phyloP scores from a whole-genome alignment of 2,329 filamentous ascomycete species.

The Ophiognomonia clavigignenti-juglandacearum region DNA sequence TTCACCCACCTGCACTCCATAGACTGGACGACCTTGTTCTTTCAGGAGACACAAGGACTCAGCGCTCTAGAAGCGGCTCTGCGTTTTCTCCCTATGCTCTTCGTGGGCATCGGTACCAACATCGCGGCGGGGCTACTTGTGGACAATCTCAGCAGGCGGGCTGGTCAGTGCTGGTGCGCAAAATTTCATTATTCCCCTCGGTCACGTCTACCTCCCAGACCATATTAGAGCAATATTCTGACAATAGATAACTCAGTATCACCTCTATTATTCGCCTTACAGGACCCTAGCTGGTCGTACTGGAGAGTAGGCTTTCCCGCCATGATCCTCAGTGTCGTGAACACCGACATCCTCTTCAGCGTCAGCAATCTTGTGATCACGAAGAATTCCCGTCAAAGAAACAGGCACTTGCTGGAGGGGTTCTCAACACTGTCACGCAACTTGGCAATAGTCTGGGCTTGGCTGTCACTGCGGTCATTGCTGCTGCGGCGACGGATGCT shows the following conservation, averaged over 20 bases:
- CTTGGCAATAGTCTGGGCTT: constrained; percentile 51
- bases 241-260: not conserved
- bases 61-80: constrained; percentile 40
- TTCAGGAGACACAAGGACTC: constrained; percentile 41
- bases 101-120: constrained; percentile 11
- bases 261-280: constrained; percentile 44
- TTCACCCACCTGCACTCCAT: not conserved
- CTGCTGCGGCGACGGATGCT: constrained; percentile 37
- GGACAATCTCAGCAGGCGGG: constrained; percentile 33
- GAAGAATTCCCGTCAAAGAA: constrained; percentile 47
- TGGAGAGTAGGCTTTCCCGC: constrained; percentile 43
- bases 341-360: constrained; percentile 46
- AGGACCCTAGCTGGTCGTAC: constrained; percentile 41
- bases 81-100: constrained; percentile 37
- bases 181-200: not conserved
- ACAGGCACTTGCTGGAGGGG: constrained; percentile 54
- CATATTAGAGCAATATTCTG: not conserved
- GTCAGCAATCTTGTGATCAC: constrained; percentile 49
- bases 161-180: constrained; percentile 40
- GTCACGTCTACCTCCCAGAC: not conserved
- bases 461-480: constrained; percentile 44
- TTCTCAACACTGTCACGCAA: constrained; percentile 55
- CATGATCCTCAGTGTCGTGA: constrained; percentile 37
- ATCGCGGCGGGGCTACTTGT: constrained; percentile 34
- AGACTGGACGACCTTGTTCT: constrained; percentile 36